These are phyloP conservation scores for Clarkia xantiana DNA, from an alignment of 345 rosid species.

Conservation along the genomic window DNA sequence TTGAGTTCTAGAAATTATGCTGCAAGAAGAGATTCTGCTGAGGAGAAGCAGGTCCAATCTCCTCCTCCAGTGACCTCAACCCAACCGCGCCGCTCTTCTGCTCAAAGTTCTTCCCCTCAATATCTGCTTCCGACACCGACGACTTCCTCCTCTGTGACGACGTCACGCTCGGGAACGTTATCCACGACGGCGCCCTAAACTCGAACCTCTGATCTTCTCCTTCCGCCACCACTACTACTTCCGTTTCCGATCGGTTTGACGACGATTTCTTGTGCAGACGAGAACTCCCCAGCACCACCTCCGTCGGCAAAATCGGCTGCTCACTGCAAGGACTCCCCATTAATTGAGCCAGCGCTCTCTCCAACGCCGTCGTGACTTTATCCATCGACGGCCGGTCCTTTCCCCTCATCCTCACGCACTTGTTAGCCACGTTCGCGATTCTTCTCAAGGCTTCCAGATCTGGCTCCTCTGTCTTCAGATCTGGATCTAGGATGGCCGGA, in stretches of 20 bases:
- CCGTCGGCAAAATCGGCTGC: slow-evolving; percentile 88
- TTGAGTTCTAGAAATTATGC: slow-evolving; percentile 55
- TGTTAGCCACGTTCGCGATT: slow-evolving; percentile 77
- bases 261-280: slow-evolving; percentile 92
- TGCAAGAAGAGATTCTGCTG: slow-evolving; percentile 80
- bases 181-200: slow-evolving; percentile 94
- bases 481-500: slow-evolving; percentile 50
- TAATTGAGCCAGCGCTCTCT: slow-evolving; percentile 68
- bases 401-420: slow-evolving; percentile 95
- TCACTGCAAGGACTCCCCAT: slow-evolving; percentile 88
- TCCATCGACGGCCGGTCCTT: slow-evolving; percentile 97
- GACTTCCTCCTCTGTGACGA: slow-evolving; percentile 95
- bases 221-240: slow-evolving; percentile 19
- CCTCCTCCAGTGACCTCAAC: slow-evolving; percentile 67
- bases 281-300: slow-evolving; percentile 82
- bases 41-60: slow-evolving; percentile 96
- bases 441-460: slow-evolving; percentile 67
- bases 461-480: slow-evolving; percentile 37
- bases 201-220: slow-evolving; percentile 60
- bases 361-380: slow-evolving; percentile 76
- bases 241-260: slow-evolving; percentile 59
- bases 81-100: slow-evolving; percentile 27
- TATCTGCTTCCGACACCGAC: slow-evolving; percentile 82
- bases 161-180: slow-evolving; percentile 89
- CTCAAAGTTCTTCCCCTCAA: slow-evolving; percentile 53